These are phyloP conservation scores for Speleostelium caveatum DNA, from an alignment of 78 protist species.

Conservation along the genomic window DNA sequence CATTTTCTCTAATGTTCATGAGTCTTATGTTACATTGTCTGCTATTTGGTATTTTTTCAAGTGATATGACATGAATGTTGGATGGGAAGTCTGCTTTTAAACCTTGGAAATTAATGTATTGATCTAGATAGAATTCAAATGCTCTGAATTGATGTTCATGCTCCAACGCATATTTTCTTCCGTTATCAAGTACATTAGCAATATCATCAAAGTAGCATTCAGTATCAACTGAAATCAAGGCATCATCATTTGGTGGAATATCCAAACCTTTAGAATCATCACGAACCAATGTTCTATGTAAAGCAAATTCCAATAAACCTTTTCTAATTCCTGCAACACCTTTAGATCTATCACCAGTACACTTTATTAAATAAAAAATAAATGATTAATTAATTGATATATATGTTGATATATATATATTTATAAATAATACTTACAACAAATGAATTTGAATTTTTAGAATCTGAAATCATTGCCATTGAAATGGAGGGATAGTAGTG, in stretches of 20 bases:
- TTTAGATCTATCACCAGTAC: conserved; percentile 34
- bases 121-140: neutral
- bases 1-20: neutral
- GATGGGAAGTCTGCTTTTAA: neutral
- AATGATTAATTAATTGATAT: neutral
- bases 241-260: conserved; percentile 23
- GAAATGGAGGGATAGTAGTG: conserved; percentile 8
- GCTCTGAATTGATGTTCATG: neutral
- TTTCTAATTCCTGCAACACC: conserved; percentile 7
- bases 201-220: conserved; percentile 2
- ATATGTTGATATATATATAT: too few relatives aligned
- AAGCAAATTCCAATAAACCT: conserved; percentile 4
- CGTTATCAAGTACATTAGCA: neutral
- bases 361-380: conserved; percentile 1
- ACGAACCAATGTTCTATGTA: conserved; percentile 3
- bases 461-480: neutral
- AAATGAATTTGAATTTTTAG: neutral
- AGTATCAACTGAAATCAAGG: neutral
- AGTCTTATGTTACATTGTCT: neutral
- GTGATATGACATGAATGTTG: neutral
- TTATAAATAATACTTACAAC: neutral
- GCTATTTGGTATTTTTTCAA: neutral
- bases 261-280: conserved; percentile 46
- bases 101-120: neutral
- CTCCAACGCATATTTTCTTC: neutral